Evolutionary conservation across 2,329 filamentous ascomycete species (phyloP).

Genomic region (Aspergillus phoenicis): DNA sequence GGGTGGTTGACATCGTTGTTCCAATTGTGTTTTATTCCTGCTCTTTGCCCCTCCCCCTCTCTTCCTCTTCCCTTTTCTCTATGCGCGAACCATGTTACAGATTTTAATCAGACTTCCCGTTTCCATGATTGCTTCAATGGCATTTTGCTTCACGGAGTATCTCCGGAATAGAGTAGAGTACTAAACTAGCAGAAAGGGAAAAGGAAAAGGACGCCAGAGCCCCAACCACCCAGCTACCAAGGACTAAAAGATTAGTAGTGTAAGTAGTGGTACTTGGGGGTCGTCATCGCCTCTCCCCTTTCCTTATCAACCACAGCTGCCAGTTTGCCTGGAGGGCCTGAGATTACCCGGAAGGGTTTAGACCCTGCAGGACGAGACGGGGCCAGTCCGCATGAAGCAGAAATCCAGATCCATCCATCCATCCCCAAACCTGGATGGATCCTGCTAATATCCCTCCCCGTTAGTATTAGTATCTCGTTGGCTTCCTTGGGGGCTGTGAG

Average conservation of each 20-base stretch:
- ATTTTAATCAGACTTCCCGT: background rate
- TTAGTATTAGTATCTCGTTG: background rate
- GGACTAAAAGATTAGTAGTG: background rate
- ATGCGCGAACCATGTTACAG: background rate
- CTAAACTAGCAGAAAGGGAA: background rate
- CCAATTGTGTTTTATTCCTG: background rate
- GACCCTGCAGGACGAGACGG: background rate
- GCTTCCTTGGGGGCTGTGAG: background rate
- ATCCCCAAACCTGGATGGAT: slow-evolving; percentile 6
- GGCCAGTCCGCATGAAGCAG: background rate
- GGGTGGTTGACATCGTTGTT: background rate
- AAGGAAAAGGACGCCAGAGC: background rate
- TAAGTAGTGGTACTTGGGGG: background rate
- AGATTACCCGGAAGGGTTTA: background rate
- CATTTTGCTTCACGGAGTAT: background rate
- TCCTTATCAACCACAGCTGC: background rate
- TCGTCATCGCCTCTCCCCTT: background rate
- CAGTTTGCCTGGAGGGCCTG: background rate
- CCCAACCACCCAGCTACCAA: background rate
- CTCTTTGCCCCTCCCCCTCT: background rate
- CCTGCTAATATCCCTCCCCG: slow-evolving; percentile 1
- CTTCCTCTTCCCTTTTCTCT: background rate
- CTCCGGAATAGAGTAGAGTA: background rate
- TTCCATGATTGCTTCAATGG: background rate
- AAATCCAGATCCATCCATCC: slow-evolving; percentile 3